Base-by-base conservation (phyloP, 2,329 filamentous ascomycete genomes). In the Arthrobotrys conoides region DNA sequence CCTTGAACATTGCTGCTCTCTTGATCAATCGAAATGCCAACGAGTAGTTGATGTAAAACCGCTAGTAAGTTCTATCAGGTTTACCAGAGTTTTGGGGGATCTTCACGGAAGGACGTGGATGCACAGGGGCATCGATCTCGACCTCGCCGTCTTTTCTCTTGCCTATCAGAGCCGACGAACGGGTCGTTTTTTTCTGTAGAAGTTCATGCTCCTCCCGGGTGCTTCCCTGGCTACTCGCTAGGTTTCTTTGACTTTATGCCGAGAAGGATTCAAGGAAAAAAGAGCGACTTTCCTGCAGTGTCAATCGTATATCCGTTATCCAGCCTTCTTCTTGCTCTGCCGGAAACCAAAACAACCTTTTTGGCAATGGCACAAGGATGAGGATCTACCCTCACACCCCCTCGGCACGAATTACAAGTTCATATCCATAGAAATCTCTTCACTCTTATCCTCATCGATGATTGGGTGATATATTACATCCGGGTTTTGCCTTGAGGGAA, bases 331-430 rank as follows among this genome's bases (percentile, higher is more conserved):
- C 20, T 20, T 57, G 18, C n/a, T 9, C 33, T 22, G 30, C 33
- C 33, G 24, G 22, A 27, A 20, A 61, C 8, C 57, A 61, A 20
- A 44, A 69, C 27, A 49, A 18, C 46, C 48, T 57, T 57, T 65
- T 57, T 61, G n/a, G 8, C 41, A 41, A 61, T 27, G 59, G 66
- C 66, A 66, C 65, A 53, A 65, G 65, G 57, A 59, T 27, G 41
- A 63, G 30, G 61, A 77, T 71, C 67, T 53, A 49, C 61, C 67
- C 49, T 38, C 36, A 5, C 36, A 38, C 51, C 66, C n/a, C 44
- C 44, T 67, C 63, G 66, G 66, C 73, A 77, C 57, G 66, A 77
- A 77, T 71, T 66, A 63, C 66, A 51, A 38, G 27, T 44, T 71
- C 44, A 24, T 36, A 33, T n/a, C n/a, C 36, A n/a, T 30, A 27